A percentile compares a stretch with the other conserved stretches of the same genome.
Evolutionary conservation across 306 rosid genomes (phyloP).

Genomic region (Vigna angularis): DNA sequence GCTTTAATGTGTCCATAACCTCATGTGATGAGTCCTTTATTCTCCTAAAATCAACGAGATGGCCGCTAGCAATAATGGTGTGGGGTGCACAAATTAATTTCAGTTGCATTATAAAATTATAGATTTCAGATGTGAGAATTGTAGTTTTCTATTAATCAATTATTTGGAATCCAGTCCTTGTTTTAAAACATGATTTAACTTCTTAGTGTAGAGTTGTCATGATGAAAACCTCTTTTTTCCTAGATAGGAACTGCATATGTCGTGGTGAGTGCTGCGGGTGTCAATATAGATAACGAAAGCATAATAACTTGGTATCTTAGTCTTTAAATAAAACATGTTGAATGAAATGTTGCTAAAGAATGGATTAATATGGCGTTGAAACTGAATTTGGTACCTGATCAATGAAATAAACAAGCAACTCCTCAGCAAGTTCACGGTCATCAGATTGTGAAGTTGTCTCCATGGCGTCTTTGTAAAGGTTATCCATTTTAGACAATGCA

Average conservation of each 20-base stretch:
- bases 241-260: conserved; percentile 26
- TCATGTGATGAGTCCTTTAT: no score
- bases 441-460: conserved; percentile 99
- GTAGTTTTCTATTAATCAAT: no score
- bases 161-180: no score
- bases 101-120: no score
- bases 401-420: conserved; percentile 92
- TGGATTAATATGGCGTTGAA: conserved; percentile 8
- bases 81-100: no score
- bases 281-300: conserved; percentile 30
- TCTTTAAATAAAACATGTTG: conserved; percentile 22
- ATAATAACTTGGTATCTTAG: conserved; percentile 16
- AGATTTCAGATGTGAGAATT: no score
- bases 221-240: no score
- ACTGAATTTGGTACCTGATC: conserved; percentile 68
- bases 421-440: conserved; percentile 98
- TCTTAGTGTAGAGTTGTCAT: no score
- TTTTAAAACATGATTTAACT: no score
- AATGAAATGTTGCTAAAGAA: background rate
- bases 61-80: no score
- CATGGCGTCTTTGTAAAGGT: conserved; percentile 99
- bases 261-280: conserved; percentile 8
- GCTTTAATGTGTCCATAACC: no score
- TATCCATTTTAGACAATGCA: conserved; percentile 97
- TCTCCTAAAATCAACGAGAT: no score